A percentile compares a stretch with the other conserved stretches of the same genome.
These are phyloP conservation scores for Globisporangium sylvaticum DNA, from an alignment of 352 stramenopile genomes.

Conservation along the genomic window DNA sequence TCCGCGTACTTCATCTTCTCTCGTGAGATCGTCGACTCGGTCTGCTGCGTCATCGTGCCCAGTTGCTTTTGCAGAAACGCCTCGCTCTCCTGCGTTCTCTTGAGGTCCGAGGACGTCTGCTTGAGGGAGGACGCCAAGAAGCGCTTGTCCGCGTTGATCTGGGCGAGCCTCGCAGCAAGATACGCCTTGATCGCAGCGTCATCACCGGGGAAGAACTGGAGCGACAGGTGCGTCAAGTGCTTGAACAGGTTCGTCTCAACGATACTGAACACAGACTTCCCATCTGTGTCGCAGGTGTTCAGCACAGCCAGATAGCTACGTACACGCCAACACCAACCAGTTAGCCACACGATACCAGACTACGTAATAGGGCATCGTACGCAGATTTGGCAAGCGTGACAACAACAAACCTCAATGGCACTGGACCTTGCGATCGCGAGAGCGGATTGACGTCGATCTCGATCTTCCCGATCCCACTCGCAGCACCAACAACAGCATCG, in stretches of 20 bases:
- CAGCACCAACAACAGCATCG: background rate
- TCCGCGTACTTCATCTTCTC: constrained; percentile 71
- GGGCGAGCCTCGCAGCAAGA: constrained; percentile 83
- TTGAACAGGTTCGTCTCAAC: constrained; percentile 95
- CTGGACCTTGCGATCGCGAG: constrained; percentile 57
- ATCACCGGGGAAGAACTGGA: constrained; percentile 83
- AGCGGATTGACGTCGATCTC: constrained; percentile 21
- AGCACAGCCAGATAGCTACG: constrained; percentile 78
- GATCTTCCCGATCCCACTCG: background rate
- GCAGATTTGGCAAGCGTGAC: background rate
- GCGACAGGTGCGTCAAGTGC: constrained; percentile 90
- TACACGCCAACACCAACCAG: background rate
- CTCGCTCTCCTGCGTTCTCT: constrained; percentile 37
- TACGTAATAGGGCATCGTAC: background rate
- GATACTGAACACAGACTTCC: constrained; percentile 86
- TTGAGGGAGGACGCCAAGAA: constrained; percentile 35
- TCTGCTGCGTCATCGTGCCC: constrained; percentile 44
- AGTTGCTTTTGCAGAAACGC: constrained; percentile 46
- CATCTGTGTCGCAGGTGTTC: constrained; percentile 60
- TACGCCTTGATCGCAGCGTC: constrained; percentile 90
- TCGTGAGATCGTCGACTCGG: constrained; percentile 49
- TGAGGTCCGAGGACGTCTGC: constrained; percentile 40
- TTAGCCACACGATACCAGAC: background rate
- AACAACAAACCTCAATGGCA: constrained; percentile 49
- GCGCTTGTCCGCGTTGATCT: constrained; percentile 60